Evolutionary conservation across 768 basidiomycete species (phyloP), one percentile per base, ranked within the genome.

Genomic region (Pleurotus tuber-regium): DNA sequence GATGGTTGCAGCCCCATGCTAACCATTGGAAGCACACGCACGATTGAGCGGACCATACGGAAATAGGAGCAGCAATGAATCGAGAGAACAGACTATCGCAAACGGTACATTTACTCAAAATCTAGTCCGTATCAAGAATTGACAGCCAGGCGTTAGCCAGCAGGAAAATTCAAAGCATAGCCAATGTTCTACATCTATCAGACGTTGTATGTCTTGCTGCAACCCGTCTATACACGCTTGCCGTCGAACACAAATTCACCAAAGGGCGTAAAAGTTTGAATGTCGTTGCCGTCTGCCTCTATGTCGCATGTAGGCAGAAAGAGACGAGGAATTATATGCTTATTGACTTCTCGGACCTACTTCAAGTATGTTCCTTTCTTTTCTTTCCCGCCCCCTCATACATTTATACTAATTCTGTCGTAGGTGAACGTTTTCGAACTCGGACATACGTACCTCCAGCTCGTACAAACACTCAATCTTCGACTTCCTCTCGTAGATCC

Each of bases 341-440:
- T 21, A 98, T 99, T 56, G 97, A 99, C 70, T 98, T 99, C 61
- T 92, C 92, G n/a, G 96, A 98, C 64, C 75, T 95, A 33, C 79
- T 99, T 3, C 89, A 92, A 74, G 95, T 89, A 58, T 16, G 28
- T 54, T n/a, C n/a, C 24, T 33, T 43, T 39, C 38, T 19, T 12
- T 24, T 29, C 4, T 40, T n/a, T 21, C 49, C 35, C 30, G 25
- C 21, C 23, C 28, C 14, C 21, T 5, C 14, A 16, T 26, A n/a
- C n/a, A n/a, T n/a, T n/a, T n/a, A 18, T 10, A 53, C 49, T 28
- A 23, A 39, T 10, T 43, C 40, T 18, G 28, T 9, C 30, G 14
- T 59, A 96, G 93, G 91, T 98, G 54, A 98, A 98, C 63, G 97
- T 99, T 10, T 98, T 96, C 60, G 92, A 94, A 62, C 87, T 99